Conservation (phyloP, 257 asterid genomes). For the Solanum arcanum region DNA sequence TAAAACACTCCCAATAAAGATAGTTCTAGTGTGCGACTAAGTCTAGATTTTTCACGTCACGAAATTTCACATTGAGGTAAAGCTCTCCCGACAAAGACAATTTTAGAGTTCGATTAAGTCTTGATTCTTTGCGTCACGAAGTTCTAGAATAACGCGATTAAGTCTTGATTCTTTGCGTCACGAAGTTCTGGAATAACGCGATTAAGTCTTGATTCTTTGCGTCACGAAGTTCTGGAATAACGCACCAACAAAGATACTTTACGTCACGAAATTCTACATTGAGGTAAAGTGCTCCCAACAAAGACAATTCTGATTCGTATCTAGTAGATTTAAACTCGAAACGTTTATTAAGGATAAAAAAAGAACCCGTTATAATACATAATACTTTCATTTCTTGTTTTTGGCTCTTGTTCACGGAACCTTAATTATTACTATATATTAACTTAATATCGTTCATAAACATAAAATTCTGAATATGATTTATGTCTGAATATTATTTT, state of each 20-base stretch:
- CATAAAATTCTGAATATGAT: not conserved
- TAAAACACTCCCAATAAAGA: too few species aligned
- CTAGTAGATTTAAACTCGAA: not conserved
- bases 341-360: not conserved
- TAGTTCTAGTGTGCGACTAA: not conserved
- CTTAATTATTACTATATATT: not conserved
- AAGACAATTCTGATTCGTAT: not conserved
- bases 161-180: too few species aligned
- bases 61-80: not conserved
- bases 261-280: not conserved
- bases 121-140: not conserved
- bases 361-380: not conserved
- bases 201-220: too few species aligned
- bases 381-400: not conserved
- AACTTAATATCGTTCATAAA: not conserved
- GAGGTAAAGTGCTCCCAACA: not conserved
- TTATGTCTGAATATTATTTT: not conserved
- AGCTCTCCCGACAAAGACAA: too few species aligned
- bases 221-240: not conserved
- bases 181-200: too few species aligned
- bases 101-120: fast-evolving
- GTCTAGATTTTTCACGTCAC: not conserved
- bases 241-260: not conserved
- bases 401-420: not conserved
- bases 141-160: too few species aligned